Percentiles rank a stretch among this genome's conserved stretches.
phyloP scores from a whole-genome alignment of 306 rosid genomes.

The Abrus pulchellus region DNA sequence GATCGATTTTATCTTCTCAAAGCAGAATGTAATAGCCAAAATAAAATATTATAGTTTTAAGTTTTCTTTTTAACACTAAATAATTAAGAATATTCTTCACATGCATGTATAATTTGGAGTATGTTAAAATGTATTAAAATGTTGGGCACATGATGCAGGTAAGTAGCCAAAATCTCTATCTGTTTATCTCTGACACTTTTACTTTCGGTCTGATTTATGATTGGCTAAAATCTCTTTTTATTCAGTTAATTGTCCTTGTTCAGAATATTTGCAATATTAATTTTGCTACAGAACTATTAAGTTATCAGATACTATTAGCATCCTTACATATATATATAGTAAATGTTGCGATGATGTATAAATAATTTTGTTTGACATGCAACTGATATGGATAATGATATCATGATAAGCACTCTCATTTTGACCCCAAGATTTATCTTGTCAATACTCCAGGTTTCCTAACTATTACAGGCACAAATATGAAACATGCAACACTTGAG shows the following conservation, averaged over 20 bases:
- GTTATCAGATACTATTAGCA: not conserved
- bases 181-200: conserved; percentile 34
- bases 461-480: not conserved
- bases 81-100: conserved; percentile 44
- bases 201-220: conserved; percentile 18
- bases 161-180: conserved; percentile 35
- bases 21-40: conserved; percentile 25
- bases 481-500: not conserved
- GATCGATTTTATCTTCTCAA: conserved; percentile 41
- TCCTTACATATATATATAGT: too few species aligned
- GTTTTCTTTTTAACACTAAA: conserved; percentile 22
- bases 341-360: not conserved
- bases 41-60: conserved; percentile 22
- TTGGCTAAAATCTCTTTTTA: conserved; percentile 21
- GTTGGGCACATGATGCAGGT: conserved; percentile 24
- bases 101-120: conserved; percentile 38
- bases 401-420: not conserved
- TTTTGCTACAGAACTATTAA: not conserved
- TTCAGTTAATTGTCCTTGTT: not conserved
- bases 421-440: not conserved
- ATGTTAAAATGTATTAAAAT: conserved; percentile 33
- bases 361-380: not conserved
- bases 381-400: not conserved
- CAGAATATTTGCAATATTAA: not conserved
- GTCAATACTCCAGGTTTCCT: not conserved